Base-by-base conservation (phyloP, 2,329 filamentous ascomycete genomes). In the Aspergillus sp. region DNA sequence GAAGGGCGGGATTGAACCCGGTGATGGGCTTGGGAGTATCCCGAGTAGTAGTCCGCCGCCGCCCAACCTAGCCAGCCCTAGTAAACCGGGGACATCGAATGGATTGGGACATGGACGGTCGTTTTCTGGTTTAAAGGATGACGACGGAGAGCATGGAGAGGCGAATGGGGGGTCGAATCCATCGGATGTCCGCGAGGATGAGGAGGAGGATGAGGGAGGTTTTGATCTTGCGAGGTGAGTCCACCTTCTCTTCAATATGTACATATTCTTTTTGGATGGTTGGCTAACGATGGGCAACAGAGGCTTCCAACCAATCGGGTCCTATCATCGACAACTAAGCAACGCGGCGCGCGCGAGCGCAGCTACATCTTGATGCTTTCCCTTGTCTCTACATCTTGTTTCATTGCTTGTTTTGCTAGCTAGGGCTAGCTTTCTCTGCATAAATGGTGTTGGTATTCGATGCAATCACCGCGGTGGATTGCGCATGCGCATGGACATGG, bases 21-120 rank as follows among this genome's bases (percentile, higher is more conserved):
- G 62, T n/a, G 61, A 66, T 20, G 62, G 59, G 3, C 58, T 69
- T 17, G 63, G 61, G 5, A 62, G 66, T 42, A 66, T 74, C 41
- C 71, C 72, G 47, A 75, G 72, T 49, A 74, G 72, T 49, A 75
- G 72, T 54, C 73, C 72, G 4, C 73, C 72, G 7, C 73, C 72
- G 15, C 68, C 72, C 25, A 73, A 74, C 55, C 56, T 69, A 9
- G 65, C 61, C 9, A 70, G 70, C 45, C 73, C 73, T 1, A 74
- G 70, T 32, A 74, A 74, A 44, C 66, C 67, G 0, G 66, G 66
- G 9, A 65, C 59, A 12, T 60, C 60, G 4, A 65, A 62, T 44
- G 61, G 64, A 0, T 47, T 66, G 7, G 57, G 58, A 1, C 58
- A 57, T n/a, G 60, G 64, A 38, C 57, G 61, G 32, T 56, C 57